Evolutionary conservation across 805 yeast genomes (phyloP), one percentile per base, ranked within the genome.

Genomic region (Wickerhamiella australiensis): DNA sequence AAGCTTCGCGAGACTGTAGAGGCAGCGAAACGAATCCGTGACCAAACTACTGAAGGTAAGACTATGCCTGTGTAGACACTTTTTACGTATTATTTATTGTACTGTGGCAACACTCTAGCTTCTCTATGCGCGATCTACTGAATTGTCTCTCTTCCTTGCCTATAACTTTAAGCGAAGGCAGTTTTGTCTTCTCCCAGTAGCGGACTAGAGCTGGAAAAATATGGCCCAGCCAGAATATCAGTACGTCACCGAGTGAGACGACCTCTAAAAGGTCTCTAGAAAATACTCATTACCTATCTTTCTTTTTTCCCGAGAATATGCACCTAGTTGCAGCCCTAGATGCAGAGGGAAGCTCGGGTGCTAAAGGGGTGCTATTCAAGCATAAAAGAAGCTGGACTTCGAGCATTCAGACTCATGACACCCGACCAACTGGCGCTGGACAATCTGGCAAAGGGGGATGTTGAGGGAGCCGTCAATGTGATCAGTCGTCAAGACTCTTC

Each of bases 1-100:
- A 56, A 56, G 33, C 47, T 58, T 43, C 40, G 42, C 20, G 55
- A 57, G 25, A 58, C 61, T 1, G 44, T 50, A 25, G 48, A 41
- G 5, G 51, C 33, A 7, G 46, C 38, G 17, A 33, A 21, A 35
- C 17, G 22, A 36, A 23, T 9, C 7, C 42, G 42, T 20, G 42
- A 20, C 15, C 18, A 20, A 8, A 35, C 18, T 15, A 3, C n/a
- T n/a, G 20, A 29, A 5, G n/a, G 13, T 12, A n/a, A 11, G 9
- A 3, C 13, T 6, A 29, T 3, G 13, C 33, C 21, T 15, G 20
- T n/a, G 22, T 35, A 35, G 21, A n/a, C 18, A 4, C 20, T 11
- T 7, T n/a, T n/a, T n/a, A n/a, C n/a, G 12, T 15, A 17, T 35
- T 36, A 37, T 37, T 37, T 37, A 37, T 37, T 20, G 9, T 5